Evolutionary conservation across 2,329 filamentous ascomycete genomes (phyloP), one percentile per base, ranked within the genome.

Genomic region (Pseudomassariella vexata): DNA sequence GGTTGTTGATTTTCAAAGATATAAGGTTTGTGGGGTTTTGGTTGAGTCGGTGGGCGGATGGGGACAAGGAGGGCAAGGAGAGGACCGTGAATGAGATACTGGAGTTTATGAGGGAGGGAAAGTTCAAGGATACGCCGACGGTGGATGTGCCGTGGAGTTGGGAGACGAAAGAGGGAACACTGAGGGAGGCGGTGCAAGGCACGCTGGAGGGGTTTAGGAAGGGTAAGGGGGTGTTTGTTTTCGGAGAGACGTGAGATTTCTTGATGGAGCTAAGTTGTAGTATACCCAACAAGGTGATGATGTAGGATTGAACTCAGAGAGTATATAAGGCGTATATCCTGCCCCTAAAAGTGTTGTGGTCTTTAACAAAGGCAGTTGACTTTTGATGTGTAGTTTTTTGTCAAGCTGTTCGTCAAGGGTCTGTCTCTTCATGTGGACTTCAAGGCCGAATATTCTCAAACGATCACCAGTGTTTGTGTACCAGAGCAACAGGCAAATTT

Each of bases 11-110:
- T 48, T 98, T 98, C 66, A 92, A 90, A 59, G 79, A 96, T 47
- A 70, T 96, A 32, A 72, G 76, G 31, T 94, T 95, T 52, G 74
- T 85, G 40, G 94, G 92, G 5, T 98, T 96, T 60, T 98, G 92
- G 92, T 79, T 96, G 16, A 92, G 84, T 52, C 78, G 73, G 38
- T 96, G 92, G 90, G 86, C 84, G 28, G 81, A 89, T 53, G 64
- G 70, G 41, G 72, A 95, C 47, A 74, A 79, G 0, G 68, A 70
- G 5, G 79, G 82, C 38, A 94, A 94, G 65, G 74, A 76, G 53
- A 73, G 71, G 51, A 94, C 87, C 26, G 79, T 96, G n/a, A 73
- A 82, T 16, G 85, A 95, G 60, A 81, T 98, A 21, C 62, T 98
- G 39, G 73, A 79, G 24, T 59, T 94, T 54, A 85, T 82, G 17